phyloP scores from a whole-genome alignment of 345 rosid species.

The Eucalyptus urophylla region DNA sequence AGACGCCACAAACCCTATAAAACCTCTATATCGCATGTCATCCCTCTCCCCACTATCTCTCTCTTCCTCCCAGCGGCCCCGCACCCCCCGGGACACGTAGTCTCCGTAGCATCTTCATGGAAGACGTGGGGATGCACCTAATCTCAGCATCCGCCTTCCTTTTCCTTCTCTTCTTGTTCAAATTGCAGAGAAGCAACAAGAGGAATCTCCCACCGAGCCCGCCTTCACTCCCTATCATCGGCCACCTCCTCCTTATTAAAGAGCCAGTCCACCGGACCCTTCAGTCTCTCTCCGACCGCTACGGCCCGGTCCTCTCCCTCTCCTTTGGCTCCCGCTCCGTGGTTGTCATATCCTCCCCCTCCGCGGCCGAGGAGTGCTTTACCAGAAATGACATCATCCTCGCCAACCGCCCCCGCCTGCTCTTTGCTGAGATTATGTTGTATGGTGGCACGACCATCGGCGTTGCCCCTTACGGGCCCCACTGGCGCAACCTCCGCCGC shows the following conservation, averaged over 20 bases:
- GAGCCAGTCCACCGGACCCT: conserved; percentile 10
- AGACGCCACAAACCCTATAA: too few species aligned
- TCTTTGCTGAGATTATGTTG: background rate
- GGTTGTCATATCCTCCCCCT: conserved; percentile 8
- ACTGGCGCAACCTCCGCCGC: conserved; percentile 13
- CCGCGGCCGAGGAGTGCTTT: conserved; percentile 16
- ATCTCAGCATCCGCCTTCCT: background rate
- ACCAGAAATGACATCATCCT: conserved; percentile 10
- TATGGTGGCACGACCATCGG: background rate
- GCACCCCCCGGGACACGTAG: background rate
- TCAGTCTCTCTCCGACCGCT: background rate
- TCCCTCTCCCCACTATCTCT: background rate
- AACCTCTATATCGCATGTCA: background rate
- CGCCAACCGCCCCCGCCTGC: conserved; percentile 5
- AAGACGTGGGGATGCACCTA: background rate
- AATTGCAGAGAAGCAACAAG: background rate
- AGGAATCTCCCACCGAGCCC: conserved; percentile 3
- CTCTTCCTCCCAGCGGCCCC: background rate
- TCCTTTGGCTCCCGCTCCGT: conserved; percentile 3
- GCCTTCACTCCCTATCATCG: conserved; percentile 2
- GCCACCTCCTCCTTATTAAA: conserved; percentile 9
- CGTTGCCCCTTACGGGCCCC: background rate
- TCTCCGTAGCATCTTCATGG: background rate
- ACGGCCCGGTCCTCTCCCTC: conserved; percentile 2
- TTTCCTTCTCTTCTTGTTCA: background rate